A percentile compares a stretch with the other conserved stretches of the same genome.
Conservation (phyloP, 2,329 filamentous ascomycete genomes). For the Fonsecaea pugnacius region DNA sequence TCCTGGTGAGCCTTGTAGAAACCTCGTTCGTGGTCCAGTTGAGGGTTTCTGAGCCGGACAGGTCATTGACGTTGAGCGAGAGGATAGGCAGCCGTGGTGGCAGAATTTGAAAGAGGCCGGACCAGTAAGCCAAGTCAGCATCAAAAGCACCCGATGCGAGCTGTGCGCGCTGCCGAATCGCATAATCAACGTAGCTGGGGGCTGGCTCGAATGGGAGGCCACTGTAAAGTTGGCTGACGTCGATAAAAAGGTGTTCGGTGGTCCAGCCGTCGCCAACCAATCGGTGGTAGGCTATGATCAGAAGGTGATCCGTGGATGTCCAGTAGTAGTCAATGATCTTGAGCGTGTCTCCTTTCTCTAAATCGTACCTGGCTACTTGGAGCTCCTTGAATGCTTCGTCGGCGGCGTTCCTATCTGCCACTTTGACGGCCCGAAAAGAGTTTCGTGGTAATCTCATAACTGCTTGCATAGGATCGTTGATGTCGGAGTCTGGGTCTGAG, state of each 20-base stretch:
- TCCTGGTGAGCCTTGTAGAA: slow-evolving; percentile 30
- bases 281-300: slow-evolving; percentile 22
- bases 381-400: slow-evolving; percentile 16
- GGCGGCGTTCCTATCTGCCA: background rate
- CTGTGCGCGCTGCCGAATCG: slow-evolving; percentile 19
- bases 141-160: slow-evolving; percentile 17
- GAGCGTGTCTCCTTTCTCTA: slow-evolving; percentile 22
- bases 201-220: slow-evolving; percentile 17
- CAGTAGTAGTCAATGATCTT: slow-evolving; percentile 24
- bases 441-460: background rate
- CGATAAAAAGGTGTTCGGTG: slow-evolving; percentile 22
- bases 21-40: slow-evolving; percentile 4
- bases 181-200: slow-evolving; percentile 20
- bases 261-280: slow-evolving; percentile 22
- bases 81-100: slow-evolving; percentile 19
- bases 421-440: background rate
- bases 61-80: background rate
- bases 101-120: slow-evolving; percentile 16
- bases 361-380: slow-evolving; percentile 15
- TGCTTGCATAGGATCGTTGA: background rate
- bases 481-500: slow-evolving; percentile 1
- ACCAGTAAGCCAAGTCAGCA: slow-evolving; percentile 21
- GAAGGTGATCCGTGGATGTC: slow-evolving; percentile 20
- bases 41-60: background rate
- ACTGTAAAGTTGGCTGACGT: slow-evolving; percentile 20